These are phyloP conservation scores for Podila horticola DNA, from an alignment of 192 early-diverging fungal genomes.

Conservation along the genomic window DNA sequence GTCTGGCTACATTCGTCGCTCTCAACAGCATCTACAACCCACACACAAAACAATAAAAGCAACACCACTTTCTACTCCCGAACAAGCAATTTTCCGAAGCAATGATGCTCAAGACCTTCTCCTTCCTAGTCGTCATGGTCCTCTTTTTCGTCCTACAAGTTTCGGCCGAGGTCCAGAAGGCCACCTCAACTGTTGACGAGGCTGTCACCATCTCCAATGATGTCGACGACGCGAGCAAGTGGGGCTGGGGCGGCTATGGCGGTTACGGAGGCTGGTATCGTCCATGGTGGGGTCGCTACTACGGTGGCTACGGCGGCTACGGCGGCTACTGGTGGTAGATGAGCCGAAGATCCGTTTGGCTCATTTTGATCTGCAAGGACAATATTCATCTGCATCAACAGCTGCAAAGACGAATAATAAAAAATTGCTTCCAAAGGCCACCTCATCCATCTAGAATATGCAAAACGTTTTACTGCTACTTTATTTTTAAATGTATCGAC, in stretches of 20 bases:
- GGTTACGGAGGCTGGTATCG: background rate
- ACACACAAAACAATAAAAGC: background rate
- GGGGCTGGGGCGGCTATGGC: slow-evolving; percentile 14
- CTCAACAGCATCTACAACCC: background rate
- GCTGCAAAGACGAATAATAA: too few relatives aligned
- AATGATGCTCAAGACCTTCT: slow-evolving; percentile 13
- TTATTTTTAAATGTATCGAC: too few relatives aligned
- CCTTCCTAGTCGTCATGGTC: slow-evolving; percentile 2
- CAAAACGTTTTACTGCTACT: too few relatives aligned
- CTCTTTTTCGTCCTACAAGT: slow-evolving; percentile 3
- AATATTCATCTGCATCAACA: too few relatives aligned
- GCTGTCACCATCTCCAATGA: background rate
- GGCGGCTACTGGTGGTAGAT: background rate
- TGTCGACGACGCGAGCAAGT: slow-evolving; percentile 8
- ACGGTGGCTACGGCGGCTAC: background rate
- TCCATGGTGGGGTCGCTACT: background rate
- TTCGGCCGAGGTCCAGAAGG: background rate
- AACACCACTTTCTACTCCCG: background rate
- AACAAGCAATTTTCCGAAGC: too few relatives aligned
- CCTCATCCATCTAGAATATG: too few relatives aligned
- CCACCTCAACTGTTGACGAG: background rate
- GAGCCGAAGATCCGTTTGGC: too few relatives aligned
- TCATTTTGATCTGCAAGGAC: too few relatives aligned
- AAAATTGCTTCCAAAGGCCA: too few relatives aligned
- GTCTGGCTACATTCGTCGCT: background rate